These are phyloP conservation scores for Niveomyces coronatus DNA, from an alignment of 2,329 filamentous ascomycete genomes.

Conservation along the genomic window DNA sequence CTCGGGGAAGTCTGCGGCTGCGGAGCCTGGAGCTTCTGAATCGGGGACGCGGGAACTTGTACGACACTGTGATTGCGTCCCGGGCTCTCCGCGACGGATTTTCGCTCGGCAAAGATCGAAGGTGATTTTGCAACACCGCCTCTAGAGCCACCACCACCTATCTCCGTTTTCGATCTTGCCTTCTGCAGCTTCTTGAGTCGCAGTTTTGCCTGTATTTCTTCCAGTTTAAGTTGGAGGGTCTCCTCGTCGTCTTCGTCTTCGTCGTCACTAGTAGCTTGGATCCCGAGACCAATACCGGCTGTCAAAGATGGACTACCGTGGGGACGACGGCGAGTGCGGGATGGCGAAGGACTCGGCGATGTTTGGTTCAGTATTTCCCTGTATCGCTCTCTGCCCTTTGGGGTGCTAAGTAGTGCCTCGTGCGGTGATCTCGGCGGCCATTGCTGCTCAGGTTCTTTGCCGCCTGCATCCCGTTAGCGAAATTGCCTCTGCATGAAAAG, in stretches of 20 bases:
- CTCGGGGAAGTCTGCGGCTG: constrained; percentile 62
- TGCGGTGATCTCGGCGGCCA: constrained; percentile 60
- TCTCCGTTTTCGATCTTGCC: constrained; percentile 19
- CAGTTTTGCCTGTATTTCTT: constrained; percentile 79
- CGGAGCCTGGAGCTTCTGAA: constrained; percentile 44
- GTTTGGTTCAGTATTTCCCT: constrained; percentile 55
- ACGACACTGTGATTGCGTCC: constrained; percentile 25
- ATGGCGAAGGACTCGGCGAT: constrained; percentile 59
- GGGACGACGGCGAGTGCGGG: constrained; percentile 11
- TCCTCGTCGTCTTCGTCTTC: constrained; percentile 94
- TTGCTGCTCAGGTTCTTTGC: constrained; percentile 36
- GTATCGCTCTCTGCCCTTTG: constrained; percentile 67
- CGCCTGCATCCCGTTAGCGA: constrained; percentile 8
- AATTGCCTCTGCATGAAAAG: no score
- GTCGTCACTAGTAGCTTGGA: constrained; percentile 43
- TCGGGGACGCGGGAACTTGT: constrained; percentile 67
- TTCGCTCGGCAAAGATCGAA: not conserved
- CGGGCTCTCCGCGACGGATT: not conserved
- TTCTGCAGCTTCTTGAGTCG: constrained; percentile 81
- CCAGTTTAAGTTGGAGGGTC: constrained; percentile 72
- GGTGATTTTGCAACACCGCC: constrained; percentile 4
- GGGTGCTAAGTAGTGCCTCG: constrained; percentile 56
- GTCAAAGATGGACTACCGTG: constrained; percentile 12
- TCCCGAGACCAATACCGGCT: constrained; percentile 24
- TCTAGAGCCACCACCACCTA: constrained; percentile 11